A percentile compares a stretch with the other conserved stretches of the same genome.
Conservation (phyloP, 306 rosid genomes). For the Glycyrrhiza uralensis region DNA sequence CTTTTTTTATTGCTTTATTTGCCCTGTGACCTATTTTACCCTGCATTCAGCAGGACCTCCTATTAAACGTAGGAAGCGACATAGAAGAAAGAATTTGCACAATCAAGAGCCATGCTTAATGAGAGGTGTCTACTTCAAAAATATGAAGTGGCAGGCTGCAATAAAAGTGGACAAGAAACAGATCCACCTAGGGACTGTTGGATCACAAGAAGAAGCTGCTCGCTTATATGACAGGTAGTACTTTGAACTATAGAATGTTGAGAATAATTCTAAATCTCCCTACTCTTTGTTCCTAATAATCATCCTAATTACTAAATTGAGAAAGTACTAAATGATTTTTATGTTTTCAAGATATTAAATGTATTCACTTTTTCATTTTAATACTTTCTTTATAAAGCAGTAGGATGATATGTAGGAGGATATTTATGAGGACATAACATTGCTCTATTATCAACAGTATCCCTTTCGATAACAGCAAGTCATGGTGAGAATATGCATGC, state of each 20-base stretch:
- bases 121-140: slow-evolving; percentile 94
- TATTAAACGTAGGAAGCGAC: slow-evolving; percentile 82
- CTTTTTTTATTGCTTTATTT: neutral
- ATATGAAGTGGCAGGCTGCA: slow-evolving; percentile 99
- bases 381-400: too few species aligned
- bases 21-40: neutral
- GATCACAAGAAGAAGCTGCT: slow-evolving; percentile 96
- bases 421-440: too few species aligned
- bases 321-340: too few species aligned
- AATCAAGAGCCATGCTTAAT: slow-evolving; percentile 71
- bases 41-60: slow-evolving; percentile 58
- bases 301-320: too few species aligned
- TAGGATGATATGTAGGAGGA: too few species aligned
- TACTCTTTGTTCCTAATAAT: too few species aligned
- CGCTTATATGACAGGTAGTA: slow-evolving; percentile 80
- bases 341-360: too few species aligned
- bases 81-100: slow-evolving; percentile 70
- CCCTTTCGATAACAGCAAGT: neutral
- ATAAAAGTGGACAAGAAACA: slow-evolving; percentile 97
- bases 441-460: neutral
- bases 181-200: slow-evolving; percentile 90
- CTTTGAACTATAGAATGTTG: slow-evolving; percentile 3
- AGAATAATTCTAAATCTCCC: too few species aligned
- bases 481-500: neutral
- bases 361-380: too few species aligned